Evolutionary conservation across 2,329 filamentous ascomycete species (phyloP), one percentile per base, ranked within the genome.

Genomic region (Colletotrichum salicis): DNA sequence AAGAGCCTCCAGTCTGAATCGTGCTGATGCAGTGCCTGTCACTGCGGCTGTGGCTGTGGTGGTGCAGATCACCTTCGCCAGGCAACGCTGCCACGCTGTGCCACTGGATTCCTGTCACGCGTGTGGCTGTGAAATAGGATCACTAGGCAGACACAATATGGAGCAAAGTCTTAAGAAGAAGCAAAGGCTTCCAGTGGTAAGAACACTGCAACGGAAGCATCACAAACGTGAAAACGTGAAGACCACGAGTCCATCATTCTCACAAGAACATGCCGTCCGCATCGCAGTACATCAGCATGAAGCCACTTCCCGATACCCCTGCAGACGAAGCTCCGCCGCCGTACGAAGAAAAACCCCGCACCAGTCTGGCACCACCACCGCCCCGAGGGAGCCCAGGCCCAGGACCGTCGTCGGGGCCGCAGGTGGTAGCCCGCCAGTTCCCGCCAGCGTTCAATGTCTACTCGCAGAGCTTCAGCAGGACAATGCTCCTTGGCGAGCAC

Each of bases 391-490:
- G 45, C 37, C 55, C 60, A 22, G 45, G 27, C 48, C 55, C 60
- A 22, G 45, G 27, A 35, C 59, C 29, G 48, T 27, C 45, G 10
- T 29, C 69, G 24, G 24, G 31, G 8, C 24, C 64, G 52, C 64
- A 72, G 35, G 54, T 70, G 29, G 54, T 72, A 15, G 70, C 70
- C 33, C 70, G 74, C 45, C 73, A 71, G 52, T 75, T 75, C 60
- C 74, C 74, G 12, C 63, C 67, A 3, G 57, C 52, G n/a, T 75
- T 75, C 67, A 73, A 68, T 45, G 65, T 75, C 54, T 75, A 75
- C 52, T 33, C 54, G 15, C 73, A 73, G 48, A 59, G 66, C 64
- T 73, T 75, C 51, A 75, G 70, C 52, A 64, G 65, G 29, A 74
- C 70, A 6, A 59, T 74, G 29, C 29, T 63, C 15, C 70, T 75